These are phyloP conservation scores for Aethionema arabicum DNA, from an alignment of 345 rosid genomes.

Conservation along the genomic window DNA sequence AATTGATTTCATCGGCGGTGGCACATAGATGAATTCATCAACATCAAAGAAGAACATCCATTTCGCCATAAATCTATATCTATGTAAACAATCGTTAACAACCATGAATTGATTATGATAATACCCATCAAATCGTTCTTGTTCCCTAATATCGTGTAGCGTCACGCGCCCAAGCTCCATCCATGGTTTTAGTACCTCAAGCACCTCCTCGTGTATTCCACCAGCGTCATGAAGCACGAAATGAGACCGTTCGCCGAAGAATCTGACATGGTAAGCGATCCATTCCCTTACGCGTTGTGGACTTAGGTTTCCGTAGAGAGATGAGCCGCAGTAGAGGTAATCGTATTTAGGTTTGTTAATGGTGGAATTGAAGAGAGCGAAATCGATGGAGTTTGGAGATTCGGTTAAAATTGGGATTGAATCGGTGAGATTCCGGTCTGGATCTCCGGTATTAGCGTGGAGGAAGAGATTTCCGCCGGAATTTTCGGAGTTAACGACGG, in stretches of 20 bases:
- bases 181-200: conserved; percentile 83
- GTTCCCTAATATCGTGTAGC: conserved; percentile 71
- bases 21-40: conserved; percentile 71
- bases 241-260: conserved; percentile 73
- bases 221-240: conserved; percentile 91
- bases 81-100: conserved; percentile 84
- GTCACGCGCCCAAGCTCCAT: conserved; percentile 85
- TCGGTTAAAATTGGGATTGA: conserved; percentile 54
- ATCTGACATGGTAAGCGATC: conserved; percentile 76
- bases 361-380: conserved; percentile 35
- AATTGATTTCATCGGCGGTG: conserved; percentile 53
- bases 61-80: conserved; percentile 66
- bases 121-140: conserved; percentile 91
- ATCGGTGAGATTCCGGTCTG: conserved; percentile 53
- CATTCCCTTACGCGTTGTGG: conserved; percentile 86
- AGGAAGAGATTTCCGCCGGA: conserved; percentile 70
- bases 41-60: conserved; percentile 97
- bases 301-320: conserved; percentile 71
- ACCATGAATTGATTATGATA: conserved; percentile 95
- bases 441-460: conserved; percentile 71
- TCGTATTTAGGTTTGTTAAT: conserved; percentile 53
- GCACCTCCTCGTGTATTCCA: conserved; percentile 69
- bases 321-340: conserved; percentile 82
- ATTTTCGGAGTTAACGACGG: conserved; percentile 51
- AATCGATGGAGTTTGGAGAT: conserved; percentile 44